phyloP scores from a whole-genome alignment of 129 eudicot genomes.

The Kitagawia praeruptora region DNA sequence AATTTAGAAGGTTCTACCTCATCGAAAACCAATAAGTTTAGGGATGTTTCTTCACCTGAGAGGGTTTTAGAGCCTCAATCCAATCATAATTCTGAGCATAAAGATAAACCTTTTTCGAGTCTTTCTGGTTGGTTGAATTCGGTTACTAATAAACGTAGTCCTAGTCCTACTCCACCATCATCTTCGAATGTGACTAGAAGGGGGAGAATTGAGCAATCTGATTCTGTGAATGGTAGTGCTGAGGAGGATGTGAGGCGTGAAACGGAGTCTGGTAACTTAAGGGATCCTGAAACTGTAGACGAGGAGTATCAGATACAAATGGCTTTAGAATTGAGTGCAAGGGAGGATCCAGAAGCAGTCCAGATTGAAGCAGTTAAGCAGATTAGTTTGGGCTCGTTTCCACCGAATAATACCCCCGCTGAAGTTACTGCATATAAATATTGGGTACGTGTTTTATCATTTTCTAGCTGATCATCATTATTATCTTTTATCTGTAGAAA shows the following conservation, averaged over 20 bases:
- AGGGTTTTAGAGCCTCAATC: slow-evolving; percentile 22
- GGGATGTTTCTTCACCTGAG: slow-evolving; percentile 40
- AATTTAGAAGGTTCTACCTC: slow-evolving; percentile 53
- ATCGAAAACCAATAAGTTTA: slow-evolving; percentile 36
- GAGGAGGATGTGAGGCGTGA: slow-evolving; percentile 46
- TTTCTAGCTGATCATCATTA: not conserved
- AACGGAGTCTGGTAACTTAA: slow-evolving; percentile 43
- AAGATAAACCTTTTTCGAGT: slow-evolving; percentile 44
- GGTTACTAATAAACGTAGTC: slow-evolving; percentile 48
- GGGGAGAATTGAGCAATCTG: slow-evolving; percentile 43
- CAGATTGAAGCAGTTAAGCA: slow-evolving; percentile 98
- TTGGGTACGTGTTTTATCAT: slow-evolving; percentile 50
- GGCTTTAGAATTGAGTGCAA: slow-evolving; percentile 90
- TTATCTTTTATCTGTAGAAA: not conserved
- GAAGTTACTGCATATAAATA: slow-evolving; percentile 68
- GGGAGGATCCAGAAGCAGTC: slow-evolving; percentile 95
- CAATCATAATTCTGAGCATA: slow-evolving; percentile 30
- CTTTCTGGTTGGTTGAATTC: slow-evolving; percentile 75
- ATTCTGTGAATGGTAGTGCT: slow-evolving; percentile 52
- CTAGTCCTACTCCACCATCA: slow-evolving; percentile 49
- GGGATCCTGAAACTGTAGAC: slow-evolving; percentile 52
- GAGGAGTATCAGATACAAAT: slow-evolving; percentile 79
- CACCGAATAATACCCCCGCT: slow-evolving; percentile 58
- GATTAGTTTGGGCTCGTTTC: slow-evolving; percentile 80
- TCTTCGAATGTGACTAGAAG: slow-evolving; percentile 40